phyloP scores from a whole-genome alignment of 2,329 filamentous ascomycete species.

The Alternaria sp. region DNA sequence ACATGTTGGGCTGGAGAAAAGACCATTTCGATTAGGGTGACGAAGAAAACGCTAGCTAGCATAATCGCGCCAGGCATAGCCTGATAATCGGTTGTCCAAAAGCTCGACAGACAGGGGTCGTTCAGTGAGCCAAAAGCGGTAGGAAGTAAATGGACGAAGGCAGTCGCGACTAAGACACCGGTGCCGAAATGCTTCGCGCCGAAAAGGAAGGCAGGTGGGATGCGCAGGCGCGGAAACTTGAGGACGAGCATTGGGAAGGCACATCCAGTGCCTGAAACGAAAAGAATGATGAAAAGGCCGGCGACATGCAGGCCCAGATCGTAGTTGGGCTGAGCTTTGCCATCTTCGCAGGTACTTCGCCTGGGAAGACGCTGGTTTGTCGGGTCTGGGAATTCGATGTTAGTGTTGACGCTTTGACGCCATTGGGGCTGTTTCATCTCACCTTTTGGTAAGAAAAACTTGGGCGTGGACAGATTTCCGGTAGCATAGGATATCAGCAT shows the following conservation, averaged over 20 bases:
- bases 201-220: constrained; percentile 65
- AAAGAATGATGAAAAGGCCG: constrained; percentile 44
- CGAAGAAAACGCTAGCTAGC: constrained; percentile 64
- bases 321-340: constrained; percentile 32
- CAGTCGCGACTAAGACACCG: constrained; percentile 81
- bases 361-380: constrained; percentile 21
- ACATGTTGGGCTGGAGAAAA: constrained; percentile 64
- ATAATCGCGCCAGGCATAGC: constrained; percentile 68
- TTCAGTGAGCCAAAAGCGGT: constrained; percentile 60
- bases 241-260: constrained; percentile 67
- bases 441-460: constrained; percentile 13
- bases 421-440: not conserved
- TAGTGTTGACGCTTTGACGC: not conserved
- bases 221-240: constrained; percentile 64
- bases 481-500: constrained; percentile 27
- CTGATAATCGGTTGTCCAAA: constrained; percentile 65
- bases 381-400: constrained; percentile 1
- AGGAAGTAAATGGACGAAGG: constrained; percentile 76
- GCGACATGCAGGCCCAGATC: constrained; percentile 39
- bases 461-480: constrained; percentile 12
- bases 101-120: constrained; percentile 59
- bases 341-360: constrained; percentile 30
- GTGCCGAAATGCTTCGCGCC: constrained; percentile 68
- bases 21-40: constrained; percentile 68
- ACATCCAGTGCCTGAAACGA: constrained; percentile 55